Evolutionary conservation across 805 yeast genomes (phyloP).

Genomic region (Candida pini): DNA sequence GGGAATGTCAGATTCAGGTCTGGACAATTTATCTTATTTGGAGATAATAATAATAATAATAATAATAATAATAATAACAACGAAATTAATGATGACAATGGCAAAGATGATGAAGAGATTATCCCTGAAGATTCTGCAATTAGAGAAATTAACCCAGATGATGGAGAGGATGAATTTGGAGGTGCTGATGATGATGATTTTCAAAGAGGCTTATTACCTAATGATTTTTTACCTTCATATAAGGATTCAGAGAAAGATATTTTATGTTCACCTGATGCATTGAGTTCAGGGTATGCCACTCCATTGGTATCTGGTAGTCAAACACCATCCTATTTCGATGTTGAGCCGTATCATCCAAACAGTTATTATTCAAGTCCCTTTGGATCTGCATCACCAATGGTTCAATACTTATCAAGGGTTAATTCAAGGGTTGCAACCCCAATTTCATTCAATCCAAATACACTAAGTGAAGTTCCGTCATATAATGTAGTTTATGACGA

Average conservation of each 20-base stretch:
- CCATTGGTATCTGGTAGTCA: constrained; percentile 10
- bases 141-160: too few relatives aligned
- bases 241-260: constrained; percentile 17
- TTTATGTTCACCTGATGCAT: constrained; percentile 14
- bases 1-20: constrained; percentile 22
- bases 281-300: constrained; percentile 9
- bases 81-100: constrained; percentile 1
- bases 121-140: too few relatives aligned
- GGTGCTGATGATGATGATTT: constrained; percentile 11
- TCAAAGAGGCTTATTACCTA: constrained; percentile 1
- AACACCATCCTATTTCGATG: constrained; percentile 10
- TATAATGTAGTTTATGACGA: constrained; percentile 25
- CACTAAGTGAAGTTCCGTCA: constrained; percentile 19
- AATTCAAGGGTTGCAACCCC: constrained; percentile 9
- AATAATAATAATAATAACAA: neutral
- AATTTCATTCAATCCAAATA: constrained; percentile 3
- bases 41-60: neutral
- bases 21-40: constrained; percentile 9
- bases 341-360: neutral
- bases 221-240: constrained; percentile 21
- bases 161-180: too few relatives aligned
- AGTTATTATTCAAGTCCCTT: neutral
- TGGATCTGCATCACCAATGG: constrained; percentile 8
- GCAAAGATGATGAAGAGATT: too few relatives aligned
- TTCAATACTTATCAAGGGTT: constrained; percentile 19